These are phyloP conservation scores for Boeremia exigua DNA, from an alignment of 2,329 filamentous ascomycete genomes.

Conservation along the genomic window DNA sequence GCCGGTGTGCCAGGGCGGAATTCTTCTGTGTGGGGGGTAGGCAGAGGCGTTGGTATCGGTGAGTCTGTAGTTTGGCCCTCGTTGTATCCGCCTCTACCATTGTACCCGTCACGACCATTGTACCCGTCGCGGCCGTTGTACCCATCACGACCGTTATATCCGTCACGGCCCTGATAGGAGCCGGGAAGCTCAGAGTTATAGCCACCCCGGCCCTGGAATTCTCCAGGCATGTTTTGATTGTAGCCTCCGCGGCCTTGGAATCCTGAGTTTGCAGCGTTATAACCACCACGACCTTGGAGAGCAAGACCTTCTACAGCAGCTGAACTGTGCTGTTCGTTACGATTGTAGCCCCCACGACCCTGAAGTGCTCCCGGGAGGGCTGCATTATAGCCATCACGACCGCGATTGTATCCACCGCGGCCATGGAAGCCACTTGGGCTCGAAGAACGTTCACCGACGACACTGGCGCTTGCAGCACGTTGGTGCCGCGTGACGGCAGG, in stretches of 20 bases:
- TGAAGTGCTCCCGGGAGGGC: slow-evolving; percentile 36
- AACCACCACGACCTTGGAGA: slow-evolving; percentile 25
- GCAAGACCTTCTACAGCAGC: slow-evolving; percentile 30
- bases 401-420: slow-evolving; percentile 43
- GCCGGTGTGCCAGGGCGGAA: slow-evolving; percentile 42
- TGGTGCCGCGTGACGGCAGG: slow-evolving; percentile 37
- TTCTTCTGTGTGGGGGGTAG: slow-evolving; percentile 29
- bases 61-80: slow-evolving; percentile 38
- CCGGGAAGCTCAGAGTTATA: slow-evolving; percentile 40
- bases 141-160: slow-evolving; percentile 46
- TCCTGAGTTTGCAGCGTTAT: slow-evolving; percentile 23
- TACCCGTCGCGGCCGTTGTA: slow-evolving; percentile 45
- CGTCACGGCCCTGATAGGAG: slow-evolving; percentile 43
- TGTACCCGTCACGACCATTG: slow-evolving; percentile 41
- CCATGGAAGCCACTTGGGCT: slow-evolving; percentile 42
- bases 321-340: slow-evolving; percentile 24
- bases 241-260: slow-evolving; percentile 42
- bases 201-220: slow-evolving; percentile 41
- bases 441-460: slow-evolving; percentile 37
- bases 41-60: slow-evolving; percentile 37
- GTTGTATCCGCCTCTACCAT: slow-evolving; percentile 43
- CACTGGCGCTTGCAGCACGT: slow-evolving; percentile 37
- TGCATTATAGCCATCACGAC: slow-evolving; percentile 46
- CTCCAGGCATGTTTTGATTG: slow-evolving; percentile 39
- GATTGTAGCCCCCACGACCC: slow-evolving; percentile 40